Base-by-base conservation (phyloP, 345 rosid species). In the Ailanthus altissimus region DNA sequence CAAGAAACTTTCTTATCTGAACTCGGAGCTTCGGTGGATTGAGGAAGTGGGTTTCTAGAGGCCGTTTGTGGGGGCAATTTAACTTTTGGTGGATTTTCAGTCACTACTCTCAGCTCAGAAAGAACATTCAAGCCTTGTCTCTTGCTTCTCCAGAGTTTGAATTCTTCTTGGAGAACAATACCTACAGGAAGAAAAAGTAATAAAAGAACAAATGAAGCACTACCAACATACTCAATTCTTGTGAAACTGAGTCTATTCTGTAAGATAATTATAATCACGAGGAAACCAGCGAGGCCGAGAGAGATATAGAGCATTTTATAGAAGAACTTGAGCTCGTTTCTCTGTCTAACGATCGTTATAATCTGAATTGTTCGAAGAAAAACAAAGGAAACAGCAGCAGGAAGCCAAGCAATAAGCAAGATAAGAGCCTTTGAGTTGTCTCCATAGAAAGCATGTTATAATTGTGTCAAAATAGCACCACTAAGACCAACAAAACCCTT, bases 401-500 rank as follows among this genome's bases (percentile, higher is more conserved):
- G 86, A 43, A 83, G 86, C 86, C 86, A 81, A 56, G 79, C 86
- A 62, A 83, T 83, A 25, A 83, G 77, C 49, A 83, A 76, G 57
- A 83, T 81, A 28, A 83, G 75, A 21, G 84, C 32, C 67, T 78
- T 81, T 0, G 86, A 78, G 78, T 83, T 70, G 26, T 77, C 65
- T 36, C 86, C 86, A 53, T 83, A 83, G 72, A 83, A 58, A 46
- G 86, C 90, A 77, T 76, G 92, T 73, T 57, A 89, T 10, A 89
- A 66, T 46, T 85, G 89, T 2, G 88, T 84, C 65, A 89, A 61
- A 61, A 89, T 87, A 38, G 92, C 90, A 18, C 92, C 92, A 49
- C 90, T 85, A 16, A 87, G 77, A 61, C 92, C 90, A 65, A 89
- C 86, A 50, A 83, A 84, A 3, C 89, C 90, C 56, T 89, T 89